Evolutionary conservation across 441 rosid species (phyloP).

Genomic region (Geranium incanum): DNA sequence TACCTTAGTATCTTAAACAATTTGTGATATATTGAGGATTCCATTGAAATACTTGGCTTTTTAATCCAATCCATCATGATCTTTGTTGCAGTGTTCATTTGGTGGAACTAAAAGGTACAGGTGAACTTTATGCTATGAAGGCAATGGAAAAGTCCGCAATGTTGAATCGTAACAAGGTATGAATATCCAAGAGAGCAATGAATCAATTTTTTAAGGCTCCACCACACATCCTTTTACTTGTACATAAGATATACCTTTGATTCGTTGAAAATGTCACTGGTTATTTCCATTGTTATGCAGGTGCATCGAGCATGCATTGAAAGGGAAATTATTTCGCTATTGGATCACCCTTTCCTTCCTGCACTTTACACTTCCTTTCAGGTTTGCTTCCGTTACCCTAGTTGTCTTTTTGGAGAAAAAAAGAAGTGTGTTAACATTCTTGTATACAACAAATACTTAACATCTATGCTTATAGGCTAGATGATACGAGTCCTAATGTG

Average conservation of each 20-base stretch:
- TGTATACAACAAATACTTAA: background rate
- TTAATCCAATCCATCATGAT: background rate
- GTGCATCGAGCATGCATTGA: conserved; percentile 88
- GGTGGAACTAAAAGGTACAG: conserved; percentile 73
- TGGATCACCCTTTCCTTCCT: conserved; percentile 97
- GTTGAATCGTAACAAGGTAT: conserved; percentile 89
- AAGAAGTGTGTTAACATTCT: background rate
- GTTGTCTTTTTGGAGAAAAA: background rate
- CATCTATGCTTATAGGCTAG: background rate
- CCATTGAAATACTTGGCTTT: background rate
- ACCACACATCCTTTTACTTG: background rate
- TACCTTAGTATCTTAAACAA: background rate
- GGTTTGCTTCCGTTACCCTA: conserved; percentile 33
- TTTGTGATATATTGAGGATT: background rate
- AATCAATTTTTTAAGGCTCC: background rate
- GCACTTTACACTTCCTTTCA: conserved; percentile 80
- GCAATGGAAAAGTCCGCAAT: conserved; percentile 92
- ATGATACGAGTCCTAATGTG: too few relatives aligned
- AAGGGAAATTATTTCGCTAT: conserved; percentile 74
- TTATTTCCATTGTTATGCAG: conserved; percentile 29
- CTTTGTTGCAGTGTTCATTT: conserved; percentile 64
- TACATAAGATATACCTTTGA: conserved; percentile 8
- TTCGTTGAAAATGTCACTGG: conserved; percentile 2
- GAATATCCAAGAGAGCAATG: conserved; percentile 1
- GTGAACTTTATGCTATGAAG: conserved; percentile 84